Evolutionary conservation across 2,329 filamentous ascomycete species (phyloP).

Genomic region (Ophiognomonia clavigignenti-juglandacearum): DNA sequence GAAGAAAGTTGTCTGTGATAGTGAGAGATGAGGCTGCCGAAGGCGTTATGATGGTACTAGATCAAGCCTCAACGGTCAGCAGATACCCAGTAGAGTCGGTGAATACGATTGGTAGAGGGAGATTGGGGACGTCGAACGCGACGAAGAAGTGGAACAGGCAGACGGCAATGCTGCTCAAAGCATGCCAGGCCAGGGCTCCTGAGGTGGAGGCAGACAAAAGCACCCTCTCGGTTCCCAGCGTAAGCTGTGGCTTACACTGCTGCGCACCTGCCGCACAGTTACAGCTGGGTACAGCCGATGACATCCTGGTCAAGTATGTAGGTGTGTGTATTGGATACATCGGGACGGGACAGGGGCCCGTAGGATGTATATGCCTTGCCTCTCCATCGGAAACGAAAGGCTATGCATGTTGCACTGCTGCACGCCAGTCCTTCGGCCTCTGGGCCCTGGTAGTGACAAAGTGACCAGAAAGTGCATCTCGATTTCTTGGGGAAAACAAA

Average conservation of each 20-base stretch:
- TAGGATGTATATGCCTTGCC: slow-evolving; percentile 9
- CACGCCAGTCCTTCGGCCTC: slow-evolving; percentile 5
- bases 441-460: background rate
- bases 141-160: slow-evolving; percentile 1
- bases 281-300: slow-evolving; percentile 14
- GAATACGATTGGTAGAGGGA: background rate
- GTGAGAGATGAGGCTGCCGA: slow-evolving; percentile 1
- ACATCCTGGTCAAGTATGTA: slow-evolving; percentile 6
- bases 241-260: slow-evolving; percentile 16
- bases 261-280: slow-evolving; percentile 14
- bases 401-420: slow-evolving; percentile 10
- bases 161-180: slow-evolving; percentile 6
- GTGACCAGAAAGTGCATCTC: background rate
- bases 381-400: slow-evolving; percentile 8
- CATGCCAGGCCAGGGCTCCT: slow-evolving; percentile 13
- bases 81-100: background rate
- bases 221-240: slow-evolving; percentile 9
- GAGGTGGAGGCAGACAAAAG: slow-evolving; percentile 12
- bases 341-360: background rate
- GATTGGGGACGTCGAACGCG: background rate
- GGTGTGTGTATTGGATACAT: slow-evolving; percentile 13
- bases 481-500: background rate
- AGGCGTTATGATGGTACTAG: slow-evolving; percentile 1
- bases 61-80: background rate
- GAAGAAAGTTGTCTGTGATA: background rate